Percentiles rank a stretch among this genome's conserved stretches.
Conservation (phyloP, 768 basidiomycete species). For the Trametes elegans region DNA sequence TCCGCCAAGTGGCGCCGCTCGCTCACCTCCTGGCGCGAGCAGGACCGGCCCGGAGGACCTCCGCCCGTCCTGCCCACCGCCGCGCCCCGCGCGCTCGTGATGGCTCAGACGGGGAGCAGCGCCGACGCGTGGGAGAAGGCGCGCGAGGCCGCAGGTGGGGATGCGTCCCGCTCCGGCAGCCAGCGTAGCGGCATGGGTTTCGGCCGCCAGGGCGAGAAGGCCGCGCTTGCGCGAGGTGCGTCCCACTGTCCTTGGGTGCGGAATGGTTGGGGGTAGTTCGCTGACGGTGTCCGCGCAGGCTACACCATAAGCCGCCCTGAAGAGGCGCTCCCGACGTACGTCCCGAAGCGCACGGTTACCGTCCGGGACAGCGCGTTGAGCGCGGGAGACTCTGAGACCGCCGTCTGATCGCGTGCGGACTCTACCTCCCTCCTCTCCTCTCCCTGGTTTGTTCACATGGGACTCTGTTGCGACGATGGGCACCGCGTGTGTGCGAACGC, state of each 20-base stretch:
- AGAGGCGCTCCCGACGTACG: constrained; percentile 55
- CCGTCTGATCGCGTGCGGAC: background rate
- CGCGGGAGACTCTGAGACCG: constrained; percentile 11
- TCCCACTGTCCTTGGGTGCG: constrained; percentile 9
- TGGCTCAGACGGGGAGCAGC: constrained; percentile 14
- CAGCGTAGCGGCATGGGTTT: constrained; percentile 59
- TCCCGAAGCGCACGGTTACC: constrained; percentile 26
- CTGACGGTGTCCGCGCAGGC: constrained; percentile 32
- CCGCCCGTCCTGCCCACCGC: constrained; percentile 38
- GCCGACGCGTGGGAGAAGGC: constrained; percentile 31
- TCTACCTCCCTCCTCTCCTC: background rate
- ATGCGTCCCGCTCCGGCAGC: constrained; percentile 22
- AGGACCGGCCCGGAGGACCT: constrained; percentile 50
- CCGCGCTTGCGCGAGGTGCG: constrained; percentile 62
- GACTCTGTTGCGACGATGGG: background rate
- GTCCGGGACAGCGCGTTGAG: constrained; percentile 24
- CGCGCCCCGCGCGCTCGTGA: constrained; percentile 16
- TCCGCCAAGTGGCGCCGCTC: constrained; percentile 63
- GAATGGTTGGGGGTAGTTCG: background rate
- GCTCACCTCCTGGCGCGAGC: constrained; percentile 66
- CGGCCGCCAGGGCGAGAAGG: constrained; percentile 78
- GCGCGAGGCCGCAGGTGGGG: constrained; percentile 15
- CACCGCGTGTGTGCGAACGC: too few species aligned
- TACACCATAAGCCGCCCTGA: constrained; percentile 54
- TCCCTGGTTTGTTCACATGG: background rate